Base-by-base conservation (phyloP, 73 alveolate genomes). In the Loxodes magnus region DNA sequence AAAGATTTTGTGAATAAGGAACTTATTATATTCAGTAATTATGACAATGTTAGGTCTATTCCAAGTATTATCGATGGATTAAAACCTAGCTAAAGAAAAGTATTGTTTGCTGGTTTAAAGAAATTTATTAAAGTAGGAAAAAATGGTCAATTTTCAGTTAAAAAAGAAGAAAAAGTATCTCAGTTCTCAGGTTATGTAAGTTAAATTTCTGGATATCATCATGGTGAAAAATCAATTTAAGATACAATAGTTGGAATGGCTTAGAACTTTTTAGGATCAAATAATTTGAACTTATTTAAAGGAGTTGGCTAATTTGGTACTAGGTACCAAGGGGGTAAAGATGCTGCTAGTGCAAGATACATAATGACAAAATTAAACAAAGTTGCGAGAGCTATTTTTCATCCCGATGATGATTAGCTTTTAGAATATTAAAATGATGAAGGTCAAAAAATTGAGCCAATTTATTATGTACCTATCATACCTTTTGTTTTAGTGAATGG, bases 131-230 rank as follows among this genome's bases (percentile, higher is more conserved):
- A 89, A 42, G 75, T 60, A 49, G n/a, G n/a, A n/a, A n/a, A n/a
- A n/a, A n/a, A n/a, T n/a, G n/a, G n/a, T n/a, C n/a, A n/a, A n/a
- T n/a, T n/a, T n/a, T n/a, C n/a, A n/a, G n/a, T n/a, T n/a, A n/a
- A n/a, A n/a, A n/a, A n/a, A n/a, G 99, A 88, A 80, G 72, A 92
- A 16, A 96, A 96, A 66, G 99, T 96, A 0, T 98, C 98, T 3
- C 92, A 96, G 71, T 70, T 96, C 21, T 83, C 93, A 24, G 99
- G 99, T 43, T 96, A 93, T 61, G 97, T 96, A 15, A 95, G 97
- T 25, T 99, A 96, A 59, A 96, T 93, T 44, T 93, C 99, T 0
- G 99, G 99, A 7, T 96, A 96, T 83, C 99, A 96, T 74, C 99
- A 96, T 70, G 99, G 99, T 7, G 99, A 96, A 70, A 48, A 58